Base-by-base conservation (phyloP, 345 rosid species). In the Viola odorata region DNA sequence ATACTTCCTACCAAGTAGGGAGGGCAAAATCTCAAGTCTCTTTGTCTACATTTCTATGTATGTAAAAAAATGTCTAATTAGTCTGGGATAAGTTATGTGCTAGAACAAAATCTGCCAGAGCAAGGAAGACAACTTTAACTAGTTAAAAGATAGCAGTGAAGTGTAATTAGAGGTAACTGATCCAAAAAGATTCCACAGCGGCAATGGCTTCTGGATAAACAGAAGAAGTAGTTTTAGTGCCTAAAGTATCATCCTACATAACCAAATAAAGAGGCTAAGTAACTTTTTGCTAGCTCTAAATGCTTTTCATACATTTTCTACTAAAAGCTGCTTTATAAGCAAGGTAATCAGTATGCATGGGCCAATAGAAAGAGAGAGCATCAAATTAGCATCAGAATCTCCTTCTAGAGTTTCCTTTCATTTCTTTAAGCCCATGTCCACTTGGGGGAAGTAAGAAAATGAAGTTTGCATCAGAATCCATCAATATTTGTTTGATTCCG, bases 381-480 rank as follows among this genome's bases (percentile, higher is more conserved):
- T 67, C 37, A 67, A 49, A 65, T 57, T 54, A 50, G 52, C 65
- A 23, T 36, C 71, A 69, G 71, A 44, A 59, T 41, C 65, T 53
- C 42, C 8, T 4, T 47, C 0, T 6, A 14, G 59, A 41, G 63
- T 54, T 69, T 47, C 39, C 10, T 58, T 14, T 36, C 14, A 48
- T 65, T 54, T 65, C 40, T 53, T 61, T 69, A 56, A 60, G 41
- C n/a, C 54, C 38, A 41, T 9, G 41, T 58, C 66, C 52, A 53
- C 17, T 63, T 53, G 45, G 60, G 12, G 8, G 17, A 56, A 36
- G 32, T 45, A 62, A 71, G 53, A 64, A 58, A 73, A 68, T 69
- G 73, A 69, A 69, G 59, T 64, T 53, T 70, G 78, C 80, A 80
- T 83, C 89, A 80, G 78, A 78, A 78, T 80, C 87, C 83, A 88